These are phyloP conservation scores for Raffaelea ambrosiae DNA, from an alignment of 2,329 filamentous ascomycete genomes.

Conservation along the genomic window DNA sequence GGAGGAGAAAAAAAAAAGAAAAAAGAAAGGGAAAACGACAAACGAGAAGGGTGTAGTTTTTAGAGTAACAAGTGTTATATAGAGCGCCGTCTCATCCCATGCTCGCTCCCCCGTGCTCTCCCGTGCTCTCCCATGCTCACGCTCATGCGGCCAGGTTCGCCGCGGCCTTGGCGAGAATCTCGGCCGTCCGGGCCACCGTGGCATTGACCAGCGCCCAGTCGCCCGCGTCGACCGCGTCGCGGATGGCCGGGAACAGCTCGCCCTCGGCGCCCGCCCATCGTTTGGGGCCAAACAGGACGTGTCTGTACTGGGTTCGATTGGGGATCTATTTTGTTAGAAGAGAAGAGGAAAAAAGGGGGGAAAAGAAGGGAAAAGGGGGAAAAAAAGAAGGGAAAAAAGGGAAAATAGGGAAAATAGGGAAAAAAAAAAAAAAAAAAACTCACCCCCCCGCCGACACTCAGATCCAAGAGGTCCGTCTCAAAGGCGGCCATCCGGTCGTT, in stretches of 20 bases:
- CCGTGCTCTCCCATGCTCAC: neutral
- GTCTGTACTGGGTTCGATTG: constrained; percentile 87
- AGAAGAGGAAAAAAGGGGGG: neutral
- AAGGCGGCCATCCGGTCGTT: constrained; percentile 75
- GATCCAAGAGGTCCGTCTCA: constrained; percentile 74
- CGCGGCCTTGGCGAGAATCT: constrained; percentile 55
- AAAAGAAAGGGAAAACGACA: neutral
- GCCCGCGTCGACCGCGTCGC: constrained; percentile 64
- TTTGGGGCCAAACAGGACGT: constrained; percentile 80
- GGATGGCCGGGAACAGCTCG: constrained; percentile 72
- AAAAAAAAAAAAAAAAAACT: constrained; percentile 28
- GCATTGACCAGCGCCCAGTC: constrained; percentile 62
- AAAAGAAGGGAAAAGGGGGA: neutral
- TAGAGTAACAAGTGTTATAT: no score
- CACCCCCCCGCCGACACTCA: constrained; percentile 64
- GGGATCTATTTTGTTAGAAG: constrained; percentile 54
- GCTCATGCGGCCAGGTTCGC: constrained; percentile 12
- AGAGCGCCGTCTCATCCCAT: no score
- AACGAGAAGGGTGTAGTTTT: neutral
- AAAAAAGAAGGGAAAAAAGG: constrained; percentile 17
- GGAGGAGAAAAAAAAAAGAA: neutral
- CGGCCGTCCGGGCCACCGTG: constrained; percentile 63
- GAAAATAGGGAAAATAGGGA: constrained; percentile 34
- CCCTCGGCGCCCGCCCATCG: constrained; percentile 63
- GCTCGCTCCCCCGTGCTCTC: no score